phyloP scores from a whole-genome alignment of 208 protist species.

The Vickermania ingenoplastis region DNA sequence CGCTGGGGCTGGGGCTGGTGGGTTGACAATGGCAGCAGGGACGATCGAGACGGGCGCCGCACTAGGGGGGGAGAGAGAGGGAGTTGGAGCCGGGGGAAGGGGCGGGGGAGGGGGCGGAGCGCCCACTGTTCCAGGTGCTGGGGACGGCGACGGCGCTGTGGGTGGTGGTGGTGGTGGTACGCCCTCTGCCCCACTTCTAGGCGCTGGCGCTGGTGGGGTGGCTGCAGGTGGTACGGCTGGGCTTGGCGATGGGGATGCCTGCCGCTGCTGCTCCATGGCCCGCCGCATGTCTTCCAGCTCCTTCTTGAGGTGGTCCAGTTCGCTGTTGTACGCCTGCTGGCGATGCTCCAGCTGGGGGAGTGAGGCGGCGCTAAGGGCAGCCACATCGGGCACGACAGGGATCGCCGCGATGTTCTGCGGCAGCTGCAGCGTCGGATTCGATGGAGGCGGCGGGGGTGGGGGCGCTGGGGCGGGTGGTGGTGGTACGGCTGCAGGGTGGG shows the following conservation, averaged over 20 bases:
- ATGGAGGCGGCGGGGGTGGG: background rate
- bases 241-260: background rate
- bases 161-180: background rate
- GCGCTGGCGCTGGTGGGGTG: background rate
- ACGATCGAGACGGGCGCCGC: background rate
- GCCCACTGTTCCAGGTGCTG: no score
- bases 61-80: slow-evolving; percentile 6
- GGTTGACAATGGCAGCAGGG: background rate
- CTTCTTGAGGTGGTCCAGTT: background rate
- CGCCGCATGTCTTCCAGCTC: background rate
- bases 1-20: background rate
- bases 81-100: background rate
- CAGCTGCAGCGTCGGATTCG: background rate
- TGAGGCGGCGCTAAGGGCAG: background rate
- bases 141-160: background rate
- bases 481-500: background rate
- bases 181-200: background rate
- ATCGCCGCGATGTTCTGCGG: background rate
- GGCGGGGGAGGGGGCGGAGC: background rate
- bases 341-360: slow-evolving; percentile 10
- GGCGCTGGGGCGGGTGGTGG: background rate
- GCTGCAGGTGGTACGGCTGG: background rate
- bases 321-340: slow-evolving; percentile 7
- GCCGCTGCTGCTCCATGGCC: slow-evolving; percentile 7
- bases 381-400: background rate